Evolutionary conservation across 2,329 filamentous ascomycete genomes (phyloP), one percentile per base, ranked within the genome.

Genomic region (Xylaria sp.): DNA sequence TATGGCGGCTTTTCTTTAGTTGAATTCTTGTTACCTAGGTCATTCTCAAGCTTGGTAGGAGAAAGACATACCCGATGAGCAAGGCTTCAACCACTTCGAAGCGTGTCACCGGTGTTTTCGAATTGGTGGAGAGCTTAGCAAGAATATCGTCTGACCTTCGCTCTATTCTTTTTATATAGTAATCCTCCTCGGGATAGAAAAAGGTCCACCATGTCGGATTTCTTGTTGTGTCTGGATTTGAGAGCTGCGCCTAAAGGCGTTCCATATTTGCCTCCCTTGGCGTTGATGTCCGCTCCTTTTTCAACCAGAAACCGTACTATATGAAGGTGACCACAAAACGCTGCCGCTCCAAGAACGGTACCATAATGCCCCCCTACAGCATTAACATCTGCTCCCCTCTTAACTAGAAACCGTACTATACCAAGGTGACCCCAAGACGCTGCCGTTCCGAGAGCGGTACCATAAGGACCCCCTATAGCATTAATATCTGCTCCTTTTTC

Each of bases 221-320:
- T 4, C 18, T n/a, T 29, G 4, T 23, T 5, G 5, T 5, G 32
- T 9, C 47, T 25, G 47, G 13, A 1, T 21, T 55, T n/a, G 6
- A 57, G 2, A 57, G 32, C 32, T 27, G 35, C 54, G 21, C 54
- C 54, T 18, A 57, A 57, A 13, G 54, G 54, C 32, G 32, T 40
- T 37, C 54, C 32, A 35, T 57, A 57, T 16, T 18, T 40, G 1
- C 35, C 54, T 57, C n/a, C 54, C 32, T 25, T 57, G 16, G 54
- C 35, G 35, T 57, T 57, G 21, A 57, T 23, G 12, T 23, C 53
- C 23, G 32, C n/a, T n/a, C n/a, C n/a, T n/a, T n/a, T n/a, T n/a
- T n/a, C n/a, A n/a, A n/a, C n/a, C n/a, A n/a, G n/a, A 57, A 42
- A 5, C 12, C 1, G 8, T 42, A 16, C n/a, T 21, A 57, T 57